Percentiles rank a stretch among this genome's conserved stretches.
Evolutionary conservation across 345 rosid genomes (phyloP).

Genomic region (Lumnitzera littorea): DNA sequence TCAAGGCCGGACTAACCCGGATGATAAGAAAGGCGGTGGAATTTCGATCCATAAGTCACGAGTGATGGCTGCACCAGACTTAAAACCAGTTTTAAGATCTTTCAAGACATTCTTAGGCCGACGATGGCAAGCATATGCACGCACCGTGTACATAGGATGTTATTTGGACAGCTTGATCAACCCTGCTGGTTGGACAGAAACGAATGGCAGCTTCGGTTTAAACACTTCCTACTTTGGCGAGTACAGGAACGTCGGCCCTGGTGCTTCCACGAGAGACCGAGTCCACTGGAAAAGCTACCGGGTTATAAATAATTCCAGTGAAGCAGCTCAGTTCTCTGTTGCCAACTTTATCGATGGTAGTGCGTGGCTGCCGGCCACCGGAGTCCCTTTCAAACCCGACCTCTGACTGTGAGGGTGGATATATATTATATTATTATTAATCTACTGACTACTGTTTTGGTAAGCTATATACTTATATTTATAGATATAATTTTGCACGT

Average conservation of each 20-base stretch:
- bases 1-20: constrained; percentile 74
- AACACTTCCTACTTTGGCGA: constrained; percentile 68
- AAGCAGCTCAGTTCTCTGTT: constrained; percentile 61
- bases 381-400: constrained; percentile 56
- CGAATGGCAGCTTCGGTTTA: constrained; percentile 67
- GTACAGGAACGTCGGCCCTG: constrained; percentile 64
- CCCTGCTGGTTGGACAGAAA: constrained; percentile 71
- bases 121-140: constrained; percentile 70
- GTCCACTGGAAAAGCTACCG: constrained; percentile 69
- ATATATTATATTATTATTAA: no score
- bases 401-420: constrained; percentile 23
- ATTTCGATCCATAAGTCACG: constrained; percentile 69
- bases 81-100: constrained; percentile 38
- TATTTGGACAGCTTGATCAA: constrained; percentile 56
- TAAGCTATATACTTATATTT: no score
- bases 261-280: constrained; percentile 44
- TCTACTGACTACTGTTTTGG: no score
- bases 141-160: constrained; percentile 53
- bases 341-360: constrained; percentile 60
- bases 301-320: constrained; percentile 43
- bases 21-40: constrained; percentile 57
- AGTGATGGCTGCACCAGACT: constrained; percentile 66
- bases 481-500: no score
- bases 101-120: constrained; percentile 67
- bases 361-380: constrained; percentile 69